Conservation (phyloP, 352 stramenopile genomes). For the Globisporangium uncinulatum region DNA sequence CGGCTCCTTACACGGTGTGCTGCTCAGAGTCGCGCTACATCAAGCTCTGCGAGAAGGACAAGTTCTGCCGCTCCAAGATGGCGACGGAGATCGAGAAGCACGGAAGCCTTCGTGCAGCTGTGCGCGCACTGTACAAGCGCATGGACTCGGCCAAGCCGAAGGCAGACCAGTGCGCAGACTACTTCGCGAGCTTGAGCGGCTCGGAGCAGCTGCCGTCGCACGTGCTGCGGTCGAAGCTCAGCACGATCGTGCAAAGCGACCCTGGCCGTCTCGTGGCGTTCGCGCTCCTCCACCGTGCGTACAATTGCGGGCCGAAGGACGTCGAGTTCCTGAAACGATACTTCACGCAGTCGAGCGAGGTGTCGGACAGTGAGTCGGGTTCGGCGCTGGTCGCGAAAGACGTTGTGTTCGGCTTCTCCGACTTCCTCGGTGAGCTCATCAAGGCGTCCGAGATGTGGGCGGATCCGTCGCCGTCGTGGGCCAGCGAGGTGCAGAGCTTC, state of each 20-base stretch:
- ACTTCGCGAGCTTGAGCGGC: neutral
- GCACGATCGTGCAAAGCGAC: neutral
- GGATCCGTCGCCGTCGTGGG: conserved; percentile 14
- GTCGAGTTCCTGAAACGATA: conserved; percentile 6
- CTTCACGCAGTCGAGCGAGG: neutral
- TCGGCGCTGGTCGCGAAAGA: neutral
- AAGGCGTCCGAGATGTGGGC: conserved; percentile 23
- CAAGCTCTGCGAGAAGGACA: conserved; percentile 5
- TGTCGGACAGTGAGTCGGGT: neutral
- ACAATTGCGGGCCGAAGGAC: conserved; percentile 7
- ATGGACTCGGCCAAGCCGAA: neutral
- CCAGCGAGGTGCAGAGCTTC: conserved; percentile 3
- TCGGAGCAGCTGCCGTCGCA: neutral
- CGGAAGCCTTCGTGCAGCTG: conserved; percentile 1
- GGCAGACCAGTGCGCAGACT: conserved; percentile 5
- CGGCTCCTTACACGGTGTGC: neutral
- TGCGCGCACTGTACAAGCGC: conserved; percentile 6
- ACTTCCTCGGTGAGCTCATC: conserved; percentile 20
- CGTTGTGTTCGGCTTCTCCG: conserved; percentile 3
- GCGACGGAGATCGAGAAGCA: conserved; percentile 7
- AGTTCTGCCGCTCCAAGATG: conserved; percentile 8
- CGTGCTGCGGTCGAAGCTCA: neutral
- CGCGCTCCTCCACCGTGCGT: conserved; percentile 15
- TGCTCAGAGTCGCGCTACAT: conserved; percentile 4
- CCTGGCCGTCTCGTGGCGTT: conserved; percentile 8